Evolutionary conservation across 257 asterid species (phyloP), one percentile per base, ranked within the genome.

Genomic region (Solanum chaucha): DNA sequence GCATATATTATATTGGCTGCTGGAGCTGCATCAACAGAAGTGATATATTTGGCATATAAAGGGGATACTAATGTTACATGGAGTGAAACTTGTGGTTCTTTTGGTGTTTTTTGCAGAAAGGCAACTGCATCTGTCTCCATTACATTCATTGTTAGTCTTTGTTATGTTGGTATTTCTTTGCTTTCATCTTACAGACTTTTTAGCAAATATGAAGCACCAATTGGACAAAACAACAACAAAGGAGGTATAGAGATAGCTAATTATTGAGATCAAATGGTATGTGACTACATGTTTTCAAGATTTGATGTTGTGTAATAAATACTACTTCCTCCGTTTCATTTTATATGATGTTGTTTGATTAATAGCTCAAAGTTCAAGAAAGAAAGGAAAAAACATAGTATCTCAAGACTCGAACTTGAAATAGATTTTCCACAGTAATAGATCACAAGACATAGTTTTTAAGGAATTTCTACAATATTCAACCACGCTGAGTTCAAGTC

Each of bases 201-300:
- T 90, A 93, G 93, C 96, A 95, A 95, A 84, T 96, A 93, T 64
- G 99, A 95, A 35, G 92, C 98, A 36, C 98, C 99, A 1, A 41
- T 92, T 44, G 91, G 92, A 22, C 40, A 64, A 48, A 86, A 84
- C 86, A 72, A 86, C 46, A 71, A 86, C 87, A 92, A 91, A 84
- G 97, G 92, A 78, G 38, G 84, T 2, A 41, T 41, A 3, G 64
- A 78, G 14, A 78, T 41, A 14, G 5, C 84, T 41, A 77, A 26
- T 2, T 77, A 77, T 14, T 77, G 84, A 77, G 14, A 41, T 41
- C 24, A 22, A n/a, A n/a, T 10, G 14, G 7, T 5, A n/a, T 64
- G 68, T 0, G 1, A 6, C 1, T 6, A 61, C 8, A 61, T 61
- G 71, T n/a, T n/a, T 64, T 2, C 17, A n/a, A 64, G 32, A 64